phyloP scores from a whole-genome alignment of 371 early-diverging fungal genomes.

The Lichtheimia ornata region DNA sequence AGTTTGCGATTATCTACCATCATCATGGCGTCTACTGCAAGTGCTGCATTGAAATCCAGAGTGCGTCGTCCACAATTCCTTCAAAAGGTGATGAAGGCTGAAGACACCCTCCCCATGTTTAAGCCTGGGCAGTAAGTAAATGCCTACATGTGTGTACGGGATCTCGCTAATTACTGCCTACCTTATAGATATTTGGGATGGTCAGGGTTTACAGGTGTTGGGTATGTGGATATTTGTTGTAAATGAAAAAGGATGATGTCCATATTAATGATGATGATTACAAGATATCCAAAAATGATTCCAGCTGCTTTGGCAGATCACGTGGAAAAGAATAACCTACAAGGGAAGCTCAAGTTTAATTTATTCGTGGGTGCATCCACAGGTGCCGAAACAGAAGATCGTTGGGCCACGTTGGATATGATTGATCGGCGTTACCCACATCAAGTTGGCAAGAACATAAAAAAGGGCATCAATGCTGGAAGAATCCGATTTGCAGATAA shows the following conservation, averaged over 20 bases:
- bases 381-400: constrained; percentile 54
- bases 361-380: constrained; percentile 56
- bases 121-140: constrained; percentile 50
- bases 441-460: constrained; percentile 55
- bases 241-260: too few species aligned
- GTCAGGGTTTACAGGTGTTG: constrained; percentile 58
- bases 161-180: too few species aligned
- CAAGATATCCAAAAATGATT: constrained; percentile 48
- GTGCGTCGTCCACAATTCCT: constrained; percentile 49
- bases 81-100: constrained; percentile 47
- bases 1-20: background rate
- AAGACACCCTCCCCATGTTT: constrained; percentile 47
- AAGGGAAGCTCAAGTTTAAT: constrained; percentile 56
- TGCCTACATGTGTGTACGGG: background rate
- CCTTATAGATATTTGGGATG: constrained; percentile 39
- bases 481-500: constrained; percentile 58
- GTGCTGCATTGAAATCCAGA: constrained; percentile 47
- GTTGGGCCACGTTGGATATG: constrained; percentile 51
- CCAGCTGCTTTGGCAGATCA: constrained; percentile 52
- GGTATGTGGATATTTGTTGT: background rate
- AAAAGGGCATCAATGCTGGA: constrained; percentile 53
- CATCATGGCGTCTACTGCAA: constrained; percentile 18
- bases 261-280: too few species aligned
- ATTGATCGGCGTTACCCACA: constrained; percentile 59
- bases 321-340: constrained; percentile 53